Evolutionary conservation across 306 rosid species (phyloP), one percentile per base, ranked within the genome.

Genomic region (Sphenostylis stenocarpa): DNA sequence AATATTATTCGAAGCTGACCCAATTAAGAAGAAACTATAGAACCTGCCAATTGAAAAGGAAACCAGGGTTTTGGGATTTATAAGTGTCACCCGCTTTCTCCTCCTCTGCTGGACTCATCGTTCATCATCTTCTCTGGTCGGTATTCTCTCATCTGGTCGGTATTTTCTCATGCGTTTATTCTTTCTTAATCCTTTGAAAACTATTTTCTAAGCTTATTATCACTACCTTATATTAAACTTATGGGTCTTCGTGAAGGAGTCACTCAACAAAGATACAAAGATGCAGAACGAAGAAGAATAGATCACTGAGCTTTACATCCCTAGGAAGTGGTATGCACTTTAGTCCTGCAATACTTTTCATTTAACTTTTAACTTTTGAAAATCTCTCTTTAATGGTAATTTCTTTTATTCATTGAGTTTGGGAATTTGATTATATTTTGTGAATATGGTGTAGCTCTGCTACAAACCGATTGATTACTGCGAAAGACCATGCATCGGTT

Each of bases 401-500:
- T 75, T n/a, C 3, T 9, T 8, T 21, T 8, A 19, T 47, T 31
- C n/a, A 21, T 47, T 68, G 34, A 20, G 10, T 67, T 74, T 8
- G 15, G 67, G 56, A 53, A 17, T 69, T 64, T 68, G 31, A 29
- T 14, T 53, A 14, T 41, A 66, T 11, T 38, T 36, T 62, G 64
- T 4, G 1, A 2, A 13, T 39, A 19, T 43, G 45, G 0, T 79
- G 56, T 83, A 93, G 94, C 79, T 93, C 94, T 34, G 96, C 98
- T 0, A 93, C 98, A 6, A 90, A 93, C 61, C 82, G 96, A 72
- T 77, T 90, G 84, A 93, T 93, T 1, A 89, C 96, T 0, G 77
- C 98, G 0, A 93, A 90, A 85, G 96, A 93, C 73, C 93, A 93
- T 41, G 98, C 98, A 0, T 90, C 94, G 0, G 94, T 90, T 71